Evolutionary conservation across 2,329 filamentous ascomycete genomes (phyloP).

Genomic region (Ophiobolus disseminans): DNA sequence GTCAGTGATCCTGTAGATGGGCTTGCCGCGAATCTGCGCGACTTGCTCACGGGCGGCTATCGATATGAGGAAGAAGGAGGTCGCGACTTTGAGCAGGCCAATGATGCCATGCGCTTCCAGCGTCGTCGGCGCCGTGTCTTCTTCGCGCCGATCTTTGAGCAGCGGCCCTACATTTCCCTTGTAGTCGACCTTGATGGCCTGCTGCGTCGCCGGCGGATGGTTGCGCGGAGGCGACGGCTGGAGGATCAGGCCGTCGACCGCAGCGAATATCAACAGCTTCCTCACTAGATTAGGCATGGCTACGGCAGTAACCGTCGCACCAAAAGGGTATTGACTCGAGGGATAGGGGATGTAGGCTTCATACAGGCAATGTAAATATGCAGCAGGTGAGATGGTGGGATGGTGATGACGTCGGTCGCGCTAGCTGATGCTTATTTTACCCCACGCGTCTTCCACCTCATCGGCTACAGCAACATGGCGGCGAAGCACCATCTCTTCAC

Average conservation of each 20-base stretch:
- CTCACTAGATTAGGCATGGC: constrained; percentile 78
- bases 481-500: too few species aligned
- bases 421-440: not conserved
- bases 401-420: constrained; percentile 5
- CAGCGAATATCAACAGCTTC: constrained; percentile 80
- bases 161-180: constrained; percentile 62
- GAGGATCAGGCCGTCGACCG: constrained; percentile 81
- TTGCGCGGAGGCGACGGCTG: constrained; percentile 69
- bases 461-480: too few species aligned
- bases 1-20: constrained; percentile 86
- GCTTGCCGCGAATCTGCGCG: constrained; percentile 80
- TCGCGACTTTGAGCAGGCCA: constrained; percentile 80
- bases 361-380: not conserved
- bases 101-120: constrained; percentile 62
- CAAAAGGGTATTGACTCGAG: constrained; percentile 4
- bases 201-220: constrained; percentile 61
- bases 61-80: constrained; percentile 81
- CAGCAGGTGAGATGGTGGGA: not conserved
- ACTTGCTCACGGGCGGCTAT: constrained; percentile 89
- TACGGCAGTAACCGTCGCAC: constrained; percentile 4
- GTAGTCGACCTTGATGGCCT: constrained; percentile 75
- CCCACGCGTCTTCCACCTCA: constrained; percentile 11
- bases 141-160: constrained; percentile 49
- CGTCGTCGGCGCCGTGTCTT: constrained; percentile 46
- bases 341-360: not conserved